phyloP scores from a whole-genome alignment of 2,329 filamentous ascomycete genomes.

The Scleromitrula shiraiana region DNA sequence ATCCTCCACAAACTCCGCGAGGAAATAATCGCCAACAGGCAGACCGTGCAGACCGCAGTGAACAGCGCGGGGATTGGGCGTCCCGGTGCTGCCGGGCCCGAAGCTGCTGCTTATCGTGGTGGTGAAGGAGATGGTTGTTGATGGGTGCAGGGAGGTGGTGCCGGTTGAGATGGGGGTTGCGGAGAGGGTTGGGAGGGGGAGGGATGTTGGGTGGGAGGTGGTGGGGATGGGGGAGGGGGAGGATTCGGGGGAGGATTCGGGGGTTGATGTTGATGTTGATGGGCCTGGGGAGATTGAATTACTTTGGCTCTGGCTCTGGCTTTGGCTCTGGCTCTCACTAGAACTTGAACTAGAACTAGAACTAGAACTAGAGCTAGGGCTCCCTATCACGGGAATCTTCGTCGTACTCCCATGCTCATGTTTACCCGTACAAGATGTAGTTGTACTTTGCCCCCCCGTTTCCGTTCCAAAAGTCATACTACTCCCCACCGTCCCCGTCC shows the following conservation, averaged over 20 bases:
- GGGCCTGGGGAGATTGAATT: neutral
- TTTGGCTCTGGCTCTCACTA: neutral
- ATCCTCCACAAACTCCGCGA: conserved; percentile 34
- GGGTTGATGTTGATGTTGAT: neutral
- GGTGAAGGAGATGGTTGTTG: conserved; percentile 21
- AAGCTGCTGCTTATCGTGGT: too few relatives aligned
- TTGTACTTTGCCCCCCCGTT: too few relatives aligned
- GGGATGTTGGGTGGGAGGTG: conserved; percentile 10
- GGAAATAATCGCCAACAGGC: conserved; percentile 32
- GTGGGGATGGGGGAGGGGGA: conserved; percentile 1
- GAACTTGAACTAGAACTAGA: neutral
- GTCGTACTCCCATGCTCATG: too few relatives aligned
- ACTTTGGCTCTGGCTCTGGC: neutral
- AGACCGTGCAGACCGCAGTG: conserved; percentile 36
- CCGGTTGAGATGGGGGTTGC: conserved; percentile 27
- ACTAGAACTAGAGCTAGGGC: neutral
- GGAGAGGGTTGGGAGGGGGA: conserved; percentile 18
- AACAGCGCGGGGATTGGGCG: conserved; percentile 23
- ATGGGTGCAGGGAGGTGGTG: conserved; percentile 17
- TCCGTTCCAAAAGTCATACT: too few relatives aligned
- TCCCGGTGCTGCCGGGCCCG: too few relatives aligned
- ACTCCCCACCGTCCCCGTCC: neutral
- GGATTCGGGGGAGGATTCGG: neutral
- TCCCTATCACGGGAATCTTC: too few relatives aligned
- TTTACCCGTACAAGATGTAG: too few relatives aligned